Evolutionary conservation across 192 early-diverging fungal genomes (phyloP), one percentile per base, ranked within the genome.

Genomic region (Rhizophagus prolifer): DNA sequence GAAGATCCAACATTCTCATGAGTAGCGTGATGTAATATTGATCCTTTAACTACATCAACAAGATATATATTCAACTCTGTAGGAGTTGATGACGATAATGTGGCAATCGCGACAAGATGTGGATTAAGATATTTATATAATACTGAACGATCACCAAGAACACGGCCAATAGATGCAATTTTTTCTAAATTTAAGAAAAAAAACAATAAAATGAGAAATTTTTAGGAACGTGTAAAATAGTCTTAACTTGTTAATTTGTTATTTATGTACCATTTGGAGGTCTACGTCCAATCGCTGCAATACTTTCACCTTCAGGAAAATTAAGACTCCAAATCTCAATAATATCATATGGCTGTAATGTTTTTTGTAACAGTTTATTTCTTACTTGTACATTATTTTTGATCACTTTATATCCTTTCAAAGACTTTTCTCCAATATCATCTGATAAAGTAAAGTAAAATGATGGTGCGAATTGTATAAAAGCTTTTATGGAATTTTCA

Each of bases 121-220:
- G 98, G 97, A 84, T 96, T 98, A 74, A 98, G 86, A 84, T 98
- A 99, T 83, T 99, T 99, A 92, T 97, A 99, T n/a, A 95, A 89
- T 7, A 99, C 98, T 47, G 89, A 91, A 36, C 98, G 94, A 81
- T 98, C 90, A 67, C 96, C 98, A 14, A 98, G 89, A 8, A 98
- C 95, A 19, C 95, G 90, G 23, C 98, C 98, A 30, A 97, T 74
- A 25, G 95, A 95, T 8, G 98, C 94, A 9, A 97, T 87, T 60
- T 88, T 85, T 65, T 95, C 86, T 75, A 58, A 50, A 54, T 38
- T 38, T 7, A 38, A 38, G 36, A 38, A 38, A 38, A 38, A 0
- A 38, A 8, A 5, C 36, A 54, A 59, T 54, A 36, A 58, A 36
- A 41, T 64, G 58, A 54, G 63, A 34, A 12, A 46, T 30, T 64